These are phyloP conservation scores for Zygosaccharomyces sapae DNA, from an alignment of 1,139 yeast species.

Conservation along the genomic window DNA sequence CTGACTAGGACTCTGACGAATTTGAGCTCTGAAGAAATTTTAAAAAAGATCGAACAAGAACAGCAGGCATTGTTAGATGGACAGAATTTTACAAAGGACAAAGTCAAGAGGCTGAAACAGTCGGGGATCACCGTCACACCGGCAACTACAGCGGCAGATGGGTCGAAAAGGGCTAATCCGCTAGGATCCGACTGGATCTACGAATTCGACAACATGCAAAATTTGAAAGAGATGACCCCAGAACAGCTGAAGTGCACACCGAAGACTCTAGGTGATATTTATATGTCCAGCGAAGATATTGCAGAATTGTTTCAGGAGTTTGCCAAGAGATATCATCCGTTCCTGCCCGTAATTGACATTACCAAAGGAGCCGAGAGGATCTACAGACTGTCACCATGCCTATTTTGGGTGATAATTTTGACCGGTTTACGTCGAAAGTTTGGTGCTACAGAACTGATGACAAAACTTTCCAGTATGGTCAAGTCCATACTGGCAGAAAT, in stretches of 20 bases:
- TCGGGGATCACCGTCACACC: background rate
- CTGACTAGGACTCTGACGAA: slow-evolving; percentile 56
- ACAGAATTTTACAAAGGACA: slow-evolving; percentile 33
- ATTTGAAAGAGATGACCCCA: slow-evolving; percentile 36
- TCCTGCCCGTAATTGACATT: slow-evolving; percentile 83
- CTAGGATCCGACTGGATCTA: slow-evolving; percentile 6
- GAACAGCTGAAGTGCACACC: slow-evolving; percentile 52
- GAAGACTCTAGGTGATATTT: slow-evolving; percentile 64
- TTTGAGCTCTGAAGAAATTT: slow-evolving; percentile 47
- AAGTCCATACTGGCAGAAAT: slow-evolving; percentile 79
- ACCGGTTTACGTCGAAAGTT: slow-evolving; percentile 60
- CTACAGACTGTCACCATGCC: slow-evolving; percentile 73
- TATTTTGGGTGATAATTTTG: slow-evolving; percentile 91
- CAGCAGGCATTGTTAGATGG: slow-evolving; percentile 28
- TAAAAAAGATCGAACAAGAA: slow-evolving; percentile 33
- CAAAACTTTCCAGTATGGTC: slow-evolving; percentile 62
- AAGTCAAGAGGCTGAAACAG: slow-evolving; percentile 19
- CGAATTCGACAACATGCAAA: slow-evolving; percentile 1
- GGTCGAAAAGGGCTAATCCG: background rate
- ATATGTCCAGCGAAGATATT: slow-evolving; percentile 58
- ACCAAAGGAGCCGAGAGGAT: slow-evolving; percentile 75
- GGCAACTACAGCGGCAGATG: background rate
- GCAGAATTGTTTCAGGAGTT: slow-evolving; percentile 65
- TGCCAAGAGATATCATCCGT: slow-evolving; percentile 70
- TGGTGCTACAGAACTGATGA: slow-evolving; percentile 40